These are phyloP conservation scores for Aureobasidium sp. DNA, from an alignment of 2,329 filamentous ascomycete species.

Conservation along the genomic window DNA sequence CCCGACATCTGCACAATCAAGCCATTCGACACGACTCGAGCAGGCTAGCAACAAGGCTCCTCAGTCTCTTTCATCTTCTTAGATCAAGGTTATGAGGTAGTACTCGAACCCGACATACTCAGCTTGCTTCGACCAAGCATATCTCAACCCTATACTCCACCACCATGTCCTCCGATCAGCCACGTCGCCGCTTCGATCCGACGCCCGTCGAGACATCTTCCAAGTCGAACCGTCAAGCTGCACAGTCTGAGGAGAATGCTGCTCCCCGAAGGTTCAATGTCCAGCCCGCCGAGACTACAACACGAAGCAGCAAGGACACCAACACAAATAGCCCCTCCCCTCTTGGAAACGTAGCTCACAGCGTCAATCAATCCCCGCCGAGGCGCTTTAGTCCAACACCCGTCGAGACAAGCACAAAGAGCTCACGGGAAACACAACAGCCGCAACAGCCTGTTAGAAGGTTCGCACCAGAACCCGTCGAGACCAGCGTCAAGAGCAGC, in stretches of 20 bases:
- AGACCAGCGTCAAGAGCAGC: conserved; percentile 30
- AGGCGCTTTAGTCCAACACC: conserved; percentile 35
- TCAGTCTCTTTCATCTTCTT: neutral
- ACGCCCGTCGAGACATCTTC: conserved; percentile 67
- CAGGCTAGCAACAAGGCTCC: neutral
- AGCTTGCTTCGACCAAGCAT: neutral
- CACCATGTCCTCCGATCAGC: conserved; percentile 17
- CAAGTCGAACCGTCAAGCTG: conserved; percentile 46
- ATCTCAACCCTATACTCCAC: neutral
- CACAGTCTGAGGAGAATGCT: conserved; percentile 13
- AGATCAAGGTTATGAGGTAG: conserved; percentile 11
- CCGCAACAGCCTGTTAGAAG: conserved; percentile 19
- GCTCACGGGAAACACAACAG: conserved; percentile 20
- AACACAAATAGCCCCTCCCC: neutral
- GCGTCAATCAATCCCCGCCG: neutral
- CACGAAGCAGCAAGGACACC: conserved; percentile 14
- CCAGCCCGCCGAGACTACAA: conserved; percentile 34
- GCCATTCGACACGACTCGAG: neutral
- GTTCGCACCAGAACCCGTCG: conserved; percentile 33
- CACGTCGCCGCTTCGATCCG: conserved; percentile 51
- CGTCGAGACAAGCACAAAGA: conserved; percentile 32
- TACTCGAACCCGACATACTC: neutral
- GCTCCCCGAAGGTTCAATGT: conserved; percentile 45
- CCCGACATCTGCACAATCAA: neutral
- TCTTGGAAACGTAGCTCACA: neutral